Percentiles rank a stretch among this genome's conserved stretches.
Conservation (phyloP, 495 filamentous ascomycete genomes). For the Aspergillus egyptiacus region DNA sequence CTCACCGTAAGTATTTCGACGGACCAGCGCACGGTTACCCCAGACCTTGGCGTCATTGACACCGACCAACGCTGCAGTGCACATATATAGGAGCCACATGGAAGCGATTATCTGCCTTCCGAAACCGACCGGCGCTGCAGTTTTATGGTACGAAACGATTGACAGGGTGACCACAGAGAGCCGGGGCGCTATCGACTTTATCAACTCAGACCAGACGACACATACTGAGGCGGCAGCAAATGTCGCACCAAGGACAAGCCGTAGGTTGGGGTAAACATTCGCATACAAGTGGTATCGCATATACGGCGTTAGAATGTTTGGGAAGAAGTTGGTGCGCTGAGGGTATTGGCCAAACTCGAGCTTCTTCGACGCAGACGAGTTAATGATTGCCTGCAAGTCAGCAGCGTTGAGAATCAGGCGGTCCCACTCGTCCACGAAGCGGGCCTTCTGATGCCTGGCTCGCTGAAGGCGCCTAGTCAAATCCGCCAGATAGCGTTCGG, state of each 20-base stretch:
- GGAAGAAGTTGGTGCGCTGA: conserved; percentile 49
- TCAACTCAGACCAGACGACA: conserved; percentile 87
- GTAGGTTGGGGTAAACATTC: conserved; percentile 59
- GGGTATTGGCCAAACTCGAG: conserved; percentile 64
- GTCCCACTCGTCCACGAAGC: conserved; percentile 85
- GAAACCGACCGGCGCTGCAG: conserved; percentile 68
- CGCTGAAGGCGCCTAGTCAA: conserved; percentile 73
- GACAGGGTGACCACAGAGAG: conserved; percentile 80
- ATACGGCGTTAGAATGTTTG: conserved; percentile 69
- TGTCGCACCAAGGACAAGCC: conserved; percentile 54
- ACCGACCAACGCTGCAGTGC: conserved; percentile 72
- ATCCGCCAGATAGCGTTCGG: conserved; percentile 87
- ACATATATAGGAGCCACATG: conserved; percentile 92
- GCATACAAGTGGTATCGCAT: conserved; percentile 74
- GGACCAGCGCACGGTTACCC: conserved; percentile 87
- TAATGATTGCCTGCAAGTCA: conserved; percentile 72
- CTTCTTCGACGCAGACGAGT: conserved; percentile 73
- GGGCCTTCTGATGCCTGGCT: conserved; percentile 72
- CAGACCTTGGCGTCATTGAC: conserved; percentile 88
- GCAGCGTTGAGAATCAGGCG: conserved; percentile 64
- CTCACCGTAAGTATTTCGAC: conserved; percentile 82
- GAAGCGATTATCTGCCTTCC: conserved; percentile 78
- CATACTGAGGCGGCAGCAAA: conserved; percentile 69
- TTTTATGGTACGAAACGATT: conserved; percentile 69
- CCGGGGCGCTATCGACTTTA: conserved; percentile 67